Evolutionary conservation across 2,329 filamentous ascomycete genomes (phyloP), one percentile per base, ranked within the genome.

Genomic region (Drechslera avenae): DNA sequence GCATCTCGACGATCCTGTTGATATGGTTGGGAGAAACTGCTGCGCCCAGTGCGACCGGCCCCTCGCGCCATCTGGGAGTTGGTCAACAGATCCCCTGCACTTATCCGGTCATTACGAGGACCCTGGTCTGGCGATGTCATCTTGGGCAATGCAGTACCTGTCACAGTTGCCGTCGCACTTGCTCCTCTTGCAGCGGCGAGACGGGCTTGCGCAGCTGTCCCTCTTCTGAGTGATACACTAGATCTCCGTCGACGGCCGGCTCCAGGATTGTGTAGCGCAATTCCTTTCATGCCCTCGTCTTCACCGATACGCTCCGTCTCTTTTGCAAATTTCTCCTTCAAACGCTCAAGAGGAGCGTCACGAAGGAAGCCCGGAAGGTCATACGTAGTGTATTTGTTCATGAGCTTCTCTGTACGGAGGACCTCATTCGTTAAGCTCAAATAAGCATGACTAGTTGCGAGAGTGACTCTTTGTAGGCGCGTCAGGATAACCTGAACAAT

Each of bases 401-500:
- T 96, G 57, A 90, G 87, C 70, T 90, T 90, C 70, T 99, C 94
- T 0, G 92, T 97, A 40, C 91, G 88, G 10, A 99, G 75, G 0
- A 99, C 93, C 66, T 99, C 94, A 32, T 87, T 90, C 0, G 91
- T 96, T 34, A 99, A 75, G 1, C 95, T 94, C 13, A 99, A 84
- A 66, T 99, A 99, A 46, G 90, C 90, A 78, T 97, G 94, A 0
- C 91, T 94, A 9, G 95, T 97, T 0, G 92, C 89, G 45, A 99
- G 84, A 0, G 94, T 99, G 2, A 99, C 95, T 61, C 95, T 82
- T 70, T 99, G 93, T 43, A 99, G 87, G 40, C 95, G 85, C 2
- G 95, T 97, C 26, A 99, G 77, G 54, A 99, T 99, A 37, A 99
- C 93, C 69, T 99, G 94, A 5, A 99, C 91, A 57, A 99, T 97